Base-by-base conservation (phyloP, 345 rosid genomes). In the Moricandia arvensis region DNA sequence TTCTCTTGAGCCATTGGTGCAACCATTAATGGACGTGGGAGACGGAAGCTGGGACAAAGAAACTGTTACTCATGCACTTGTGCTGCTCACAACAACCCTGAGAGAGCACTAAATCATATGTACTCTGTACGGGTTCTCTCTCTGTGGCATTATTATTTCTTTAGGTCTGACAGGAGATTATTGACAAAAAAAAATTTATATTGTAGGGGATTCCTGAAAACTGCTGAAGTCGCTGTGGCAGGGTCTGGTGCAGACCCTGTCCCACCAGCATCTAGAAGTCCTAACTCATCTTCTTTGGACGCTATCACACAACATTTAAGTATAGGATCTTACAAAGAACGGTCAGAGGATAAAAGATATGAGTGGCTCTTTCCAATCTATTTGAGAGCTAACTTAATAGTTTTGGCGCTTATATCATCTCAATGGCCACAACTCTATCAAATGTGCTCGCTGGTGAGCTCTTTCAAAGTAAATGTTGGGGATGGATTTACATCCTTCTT, bases 61-160 rank as follows among this genome's bases (percentile, higher is more conserved):
- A 77, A 90, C 91, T 31, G 97, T 94, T 75, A 78, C 83, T 43
- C 89, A 93, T 49, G 98, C 98, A 57, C 96, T 94, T 82, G 91
- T 79, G 98, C 98, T 27, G 97, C 98, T 60, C 91, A 91, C 79
- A 94, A 91, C 80, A 94, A 94, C 68, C 98, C 98, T 16, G 98
- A 94, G 87, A 82, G 98, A 69, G 98, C 98, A 11, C 92, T 94
- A 73, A 97, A 94, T 81, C 91, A 94, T 81, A 74, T 94, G 27
- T 94, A 91, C 76, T 85, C 96, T 58, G 98, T 94, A 87, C 63
- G 87, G 66, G 66, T 16, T 33, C 59, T 35, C n/a, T n/a, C n/a
- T 33, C 65, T 35, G 37, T 47, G 26, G 37, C 53, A 58, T 3
- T 59, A 43, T 59, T 33, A n/a, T n/a, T 21, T 41, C 21, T 60